Evolutionary conservation across 2,329 filamentous ascomycete species (phyloP), one percentile per base, ranked within the genome.

Genomic region (Neofusicoccum umdonicola): DNA sequence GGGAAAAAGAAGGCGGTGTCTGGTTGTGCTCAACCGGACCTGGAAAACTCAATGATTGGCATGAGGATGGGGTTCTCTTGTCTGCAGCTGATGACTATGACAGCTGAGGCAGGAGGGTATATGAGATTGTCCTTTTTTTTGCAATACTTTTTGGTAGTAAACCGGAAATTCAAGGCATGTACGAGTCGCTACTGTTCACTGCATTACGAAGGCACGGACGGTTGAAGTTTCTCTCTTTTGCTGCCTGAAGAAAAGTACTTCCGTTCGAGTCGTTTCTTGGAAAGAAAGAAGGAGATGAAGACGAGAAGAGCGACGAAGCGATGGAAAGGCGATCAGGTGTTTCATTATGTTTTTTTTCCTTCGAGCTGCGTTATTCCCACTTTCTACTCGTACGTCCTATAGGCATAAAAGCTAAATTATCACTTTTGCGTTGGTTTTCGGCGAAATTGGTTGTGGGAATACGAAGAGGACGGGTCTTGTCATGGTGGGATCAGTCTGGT

Each of bases 81-180:
- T 57, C 54, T 57, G 54, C 54, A 57, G 27, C 54, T 57, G 54
- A 57, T 57, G 39, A 57, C 45, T 17, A 12, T 42, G 35, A 57
- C 54, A 31, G 54, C 27, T 57, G 54, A 57, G 54, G 17, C 22
- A 22, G 15, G 22, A 50, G 35, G 12, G 9, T n/a, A 34, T 34
- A n/a, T 34, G 47, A 50, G 47, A 50, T 50, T 50, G 47, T n/a
- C 3, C 31, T 50, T 34, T 50, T n/a, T 34, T 19, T 50, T 50
- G 47, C 47, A 11, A 31, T 50, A 48, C 17, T 50, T 13, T 1
- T 50, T 50, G 47, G 47, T 50, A 50, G 47, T 34, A 34, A 50
- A 50, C 35, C 47, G 47, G 47, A 50, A 50, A 9, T 50, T 50
- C 12, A 50, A 13, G 47, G 47, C 22, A 31, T 50, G 47, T 50